Conservation (phyloP, 1,139 yeast species). For the Tardiomyces depauwii region DNA sequence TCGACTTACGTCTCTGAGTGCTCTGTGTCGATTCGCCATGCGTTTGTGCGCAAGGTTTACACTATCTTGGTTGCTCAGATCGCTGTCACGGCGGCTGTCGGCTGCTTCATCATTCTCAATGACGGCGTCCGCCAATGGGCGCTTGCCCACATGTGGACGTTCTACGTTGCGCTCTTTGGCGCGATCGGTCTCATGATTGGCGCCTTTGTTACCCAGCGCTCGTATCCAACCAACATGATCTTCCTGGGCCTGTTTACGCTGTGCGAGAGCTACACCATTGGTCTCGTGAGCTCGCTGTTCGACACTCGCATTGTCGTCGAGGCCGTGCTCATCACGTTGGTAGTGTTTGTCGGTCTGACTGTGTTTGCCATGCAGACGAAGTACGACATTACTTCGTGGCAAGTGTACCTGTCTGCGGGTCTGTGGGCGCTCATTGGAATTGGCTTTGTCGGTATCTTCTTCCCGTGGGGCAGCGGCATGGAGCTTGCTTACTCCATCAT, state of each 20-base stretch:
- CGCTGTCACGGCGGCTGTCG: constrained; percentile 48
- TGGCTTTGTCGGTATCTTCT: constrained; percentile 58
- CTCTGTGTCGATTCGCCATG: constrained; percentile 61
- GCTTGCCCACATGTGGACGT: constrained; percentile 48
- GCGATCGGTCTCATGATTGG: constrained; percentile 53
- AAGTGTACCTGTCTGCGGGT: constrained; percentile 48
- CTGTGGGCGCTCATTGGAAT: constrained; percentile 64
- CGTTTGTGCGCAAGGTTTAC: constrained; percentile 72
- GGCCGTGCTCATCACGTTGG: constrained; percentile 58
- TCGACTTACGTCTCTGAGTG: constrained; percentile 70
- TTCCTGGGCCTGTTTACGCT: constrained; percentile 58
- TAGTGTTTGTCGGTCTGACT: constrained; percentile 67
- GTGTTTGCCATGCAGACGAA: constrained; percentile 72
- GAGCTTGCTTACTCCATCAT: constrained; percentile 58
- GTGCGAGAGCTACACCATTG: constrained; percentile 64
- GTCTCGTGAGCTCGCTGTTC: constrained; percentile 52
- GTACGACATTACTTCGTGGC: constrained; percentile 69
- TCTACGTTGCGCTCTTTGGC: constrained; percentile 45
- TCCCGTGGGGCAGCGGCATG: constrained; percentile 44
- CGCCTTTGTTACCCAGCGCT: constrained; percentile 46
- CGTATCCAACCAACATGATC: constrained; percentile 51
- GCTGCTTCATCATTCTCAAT: constrained; percentile 42
- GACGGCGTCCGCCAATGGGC: constrained; percentile 46
- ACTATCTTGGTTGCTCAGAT: constrained; percentile 58
- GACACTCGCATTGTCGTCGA: constrained; percentile 57